Base-by-base conservation (phyloP, 2,329 filamentous ascomycete genomes). In the Aspergillus flavus region DNA sequence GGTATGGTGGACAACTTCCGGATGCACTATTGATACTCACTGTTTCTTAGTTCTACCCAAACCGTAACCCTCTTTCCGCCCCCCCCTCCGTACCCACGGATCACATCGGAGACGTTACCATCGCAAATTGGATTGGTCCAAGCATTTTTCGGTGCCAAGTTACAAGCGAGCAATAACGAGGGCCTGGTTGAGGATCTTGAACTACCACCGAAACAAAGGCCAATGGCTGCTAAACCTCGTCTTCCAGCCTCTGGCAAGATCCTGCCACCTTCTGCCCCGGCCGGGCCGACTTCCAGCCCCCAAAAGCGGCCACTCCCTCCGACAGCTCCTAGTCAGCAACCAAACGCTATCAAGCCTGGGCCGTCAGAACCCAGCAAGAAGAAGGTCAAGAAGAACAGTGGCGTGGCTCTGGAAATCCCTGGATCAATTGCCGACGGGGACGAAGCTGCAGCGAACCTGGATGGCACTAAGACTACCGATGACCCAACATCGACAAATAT, bases 121-220 rank as follows among this genome's bases (percentile, higher is more conserved):
- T 85, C 86, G 52, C 90, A 98, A 74, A 93, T 98, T 69, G 94
- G 93, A 4, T 85, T 99, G 61, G 89, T 96, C 62, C 92, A 92
- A 78, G 91, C 92, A 72, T 99, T 96, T 85, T 97, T 98, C 82
- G 87, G 93, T 63, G 89, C 89, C 71, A 97, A 96, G 78, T 82
- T 99, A 62, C 91, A 93, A 72, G 90, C 92, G 61, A 95, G 94
- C 76, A 87, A 87, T 75, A 89, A 94, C 72, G 87, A 93, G 75
- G 89, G 93, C 50, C 85, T 99, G 68, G 83, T 96, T 58, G 95
- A 99, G 81, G 95, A 99, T 79, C 92, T 98, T 74, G 94, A 99
- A 70, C 82, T 99, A 28, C 95, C 96, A 19, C 87, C 90, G 61
- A 99, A 99, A 80, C 95, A 99, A 80, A 86, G 93, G 50, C 80